Percentiles rank a stretch among this genome's conserved stretches.
Evolutionary conservation across 1,284 basidiomycete species (phyloP).

Genomic region (Trichosporon sp.): DNA sequence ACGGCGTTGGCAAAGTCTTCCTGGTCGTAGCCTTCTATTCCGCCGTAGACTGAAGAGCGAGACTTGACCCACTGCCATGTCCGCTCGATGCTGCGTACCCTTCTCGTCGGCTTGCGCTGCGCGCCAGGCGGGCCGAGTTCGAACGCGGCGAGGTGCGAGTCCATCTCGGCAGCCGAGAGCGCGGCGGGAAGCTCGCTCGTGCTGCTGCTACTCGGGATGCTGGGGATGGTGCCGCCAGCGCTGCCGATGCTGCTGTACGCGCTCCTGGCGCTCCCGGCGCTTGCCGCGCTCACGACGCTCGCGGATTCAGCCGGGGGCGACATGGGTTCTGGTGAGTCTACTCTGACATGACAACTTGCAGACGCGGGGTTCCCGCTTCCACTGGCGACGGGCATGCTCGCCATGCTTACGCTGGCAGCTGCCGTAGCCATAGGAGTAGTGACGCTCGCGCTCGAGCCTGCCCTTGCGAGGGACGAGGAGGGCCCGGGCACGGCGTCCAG

Average conservation of each 20-base stretch:
- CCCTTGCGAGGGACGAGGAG: conserved; percentile 17
- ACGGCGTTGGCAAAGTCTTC: conserved; percentile 13
- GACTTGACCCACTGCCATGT: conserved; percentile 36
- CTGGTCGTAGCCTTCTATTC: conserved; percentile 22
- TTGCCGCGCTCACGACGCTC: background rate
- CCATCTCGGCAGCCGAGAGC: conserved; percentile 32
- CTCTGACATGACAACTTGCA: conserved; percentile 20
- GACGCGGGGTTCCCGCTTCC: background rate
- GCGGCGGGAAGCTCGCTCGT: conserved; percentile 23
- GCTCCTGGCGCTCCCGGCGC: background rate
- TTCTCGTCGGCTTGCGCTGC: conserved; percentile 28
- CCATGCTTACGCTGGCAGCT: background rate
- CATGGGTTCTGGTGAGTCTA: conserved; percentile 13
- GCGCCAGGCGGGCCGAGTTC: conserved; percentile 33
- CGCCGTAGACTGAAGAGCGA: conserved; percentile 32
- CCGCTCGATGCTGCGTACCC: conserved; percentile 32
- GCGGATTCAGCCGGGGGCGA: background rate
- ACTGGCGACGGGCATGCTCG: background rate
- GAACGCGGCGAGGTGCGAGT: conserved; percentile 29
- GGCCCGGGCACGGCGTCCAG: conserved; percentile 27
- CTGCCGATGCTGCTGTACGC: background rate
- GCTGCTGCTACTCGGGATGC: conserved; percentile 22
- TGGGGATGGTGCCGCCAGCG: conserved; percentile 7
- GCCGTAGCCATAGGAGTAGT: background rate
- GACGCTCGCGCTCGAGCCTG: conserved; percentile 30